Percentiles rank a stretch among this genome's conserved stretches.
These are phyloP conservation scores for Colletotrichum sp. DNA, from an alignment of 2,329 filamentous ascomycete genomes.

Conservation along the genomic window DNA sequence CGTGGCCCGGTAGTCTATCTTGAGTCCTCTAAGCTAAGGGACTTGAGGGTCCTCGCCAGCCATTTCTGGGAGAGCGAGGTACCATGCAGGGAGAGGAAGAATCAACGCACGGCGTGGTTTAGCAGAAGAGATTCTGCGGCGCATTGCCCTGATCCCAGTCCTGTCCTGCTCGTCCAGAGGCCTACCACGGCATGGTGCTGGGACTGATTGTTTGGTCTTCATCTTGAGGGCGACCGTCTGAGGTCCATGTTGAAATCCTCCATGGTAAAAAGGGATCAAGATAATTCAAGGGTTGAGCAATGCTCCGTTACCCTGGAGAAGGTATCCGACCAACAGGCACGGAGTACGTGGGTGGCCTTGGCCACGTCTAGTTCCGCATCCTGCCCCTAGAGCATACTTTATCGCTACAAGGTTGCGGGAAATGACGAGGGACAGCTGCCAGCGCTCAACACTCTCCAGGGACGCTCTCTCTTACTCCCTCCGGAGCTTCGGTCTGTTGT, in stretches of 20 bases:
- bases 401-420: not conserved
- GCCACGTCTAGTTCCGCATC: not conserved
- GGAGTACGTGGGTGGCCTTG: not conserved
- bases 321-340: not conserved
- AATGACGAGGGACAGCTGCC: not conserved
- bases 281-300: not conserved
- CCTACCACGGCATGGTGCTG: not conserved
- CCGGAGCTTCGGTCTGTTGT: not conserved
- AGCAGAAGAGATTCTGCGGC: not conserved
- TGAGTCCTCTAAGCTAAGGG: not conserved
- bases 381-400: not conserved
- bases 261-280: not conserved
- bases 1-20: slow-evolving; percentile 5
- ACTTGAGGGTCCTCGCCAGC: not conserved
- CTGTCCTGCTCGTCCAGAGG: not conserved
- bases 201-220: not conserved
- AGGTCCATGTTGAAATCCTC: not conserved
- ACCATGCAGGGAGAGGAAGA: not conserved
- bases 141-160: not conserved
- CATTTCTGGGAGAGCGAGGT: not conserved
- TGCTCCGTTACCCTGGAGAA: not conserved
- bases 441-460: not conserved
- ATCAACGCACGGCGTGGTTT: not conserved
- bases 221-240: not conserved
- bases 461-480: not conserved